phyloP scores from a whole-genome alignment of 768 basidiomycete genomes.

The Coprinellus micaceus region DNA sequence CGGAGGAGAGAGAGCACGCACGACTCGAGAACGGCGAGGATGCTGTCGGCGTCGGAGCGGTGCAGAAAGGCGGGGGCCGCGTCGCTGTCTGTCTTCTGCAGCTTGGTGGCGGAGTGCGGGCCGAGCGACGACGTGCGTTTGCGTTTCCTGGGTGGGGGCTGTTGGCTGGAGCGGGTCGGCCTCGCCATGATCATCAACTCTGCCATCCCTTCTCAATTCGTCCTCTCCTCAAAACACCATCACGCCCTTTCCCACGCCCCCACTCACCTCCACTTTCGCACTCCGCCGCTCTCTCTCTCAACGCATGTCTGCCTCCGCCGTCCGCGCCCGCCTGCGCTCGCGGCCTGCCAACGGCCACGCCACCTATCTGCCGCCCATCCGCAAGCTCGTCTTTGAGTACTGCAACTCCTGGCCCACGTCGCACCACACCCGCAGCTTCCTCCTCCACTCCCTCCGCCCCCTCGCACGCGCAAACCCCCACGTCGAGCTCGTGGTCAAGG shows the following conservation, averaged over 20 bases:
- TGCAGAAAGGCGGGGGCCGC: conserved; percentile 17
- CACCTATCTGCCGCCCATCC: conserved; percentile 71
- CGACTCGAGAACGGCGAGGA: conserved; percentile 60
- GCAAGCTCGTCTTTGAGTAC: conserved; percentile 86
- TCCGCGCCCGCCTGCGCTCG: conserved; percentile 49
- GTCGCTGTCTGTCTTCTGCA: conserved; percentile 35
- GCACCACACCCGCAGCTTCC: conserved; percentile 62
- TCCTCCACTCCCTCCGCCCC: conserved; percentile 57
- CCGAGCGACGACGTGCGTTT: conserved; percentile 48
- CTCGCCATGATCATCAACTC: conserved; percentile 53
- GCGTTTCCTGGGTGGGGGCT: conserved; percentile 54
- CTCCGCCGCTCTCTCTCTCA: conserved; percentile 10
- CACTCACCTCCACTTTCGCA: conserved; percentile 6
- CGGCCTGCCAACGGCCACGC: conserved; percentile 70
- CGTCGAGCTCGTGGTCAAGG: conserved; percentile 80
- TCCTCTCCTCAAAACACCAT: conserved; percentile 18
- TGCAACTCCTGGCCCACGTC: conserved; percentile 83
- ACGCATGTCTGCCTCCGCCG: conserved; percentile 16
- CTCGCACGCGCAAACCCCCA: conserved; percentile 75
- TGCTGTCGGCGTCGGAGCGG: conserved; percentile 40
- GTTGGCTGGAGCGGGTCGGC: conserved; percentile 58
- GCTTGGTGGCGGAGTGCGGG: conserved; percentile 43
- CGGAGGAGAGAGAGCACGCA: conserved; percentile 24
- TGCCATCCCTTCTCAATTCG: background rate
- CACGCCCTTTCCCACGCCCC: conserved; percentile 31